A percentile compares a stretch with the other conserved stretches of the same genome.
phyloP scores from a whole-genome alignment of 495 filamentous ascomycete species.

The Terfezia boudieri region DNA sequence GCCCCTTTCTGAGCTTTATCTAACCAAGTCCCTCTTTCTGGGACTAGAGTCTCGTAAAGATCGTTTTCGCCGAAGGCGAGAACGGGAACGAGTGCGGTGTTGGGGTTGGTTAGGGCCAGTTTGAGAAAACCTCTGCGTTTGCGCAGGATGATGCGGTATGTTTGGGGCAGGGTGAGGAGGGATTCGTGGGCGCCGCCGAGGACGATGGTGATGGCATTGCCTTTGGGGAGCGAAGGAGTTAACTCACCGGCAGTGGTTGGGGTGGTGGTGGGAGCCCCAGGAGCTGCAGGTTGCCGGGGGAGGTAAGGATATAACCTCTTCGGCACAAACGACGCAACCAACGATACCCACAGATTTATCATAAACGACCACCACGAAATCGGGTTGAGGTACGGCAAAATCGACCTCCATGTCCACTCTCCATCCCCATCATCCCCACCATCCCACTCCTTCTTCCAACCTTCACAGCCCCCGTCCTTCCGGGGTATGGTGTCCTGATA shows the following conservation, averaged over 20 bases:
- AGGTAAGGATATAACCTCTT: background rate
- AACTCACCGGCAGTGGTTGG: background rate
- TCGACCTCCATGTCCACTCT: too few relatives aligned
- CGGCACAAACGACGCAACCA: background rate
- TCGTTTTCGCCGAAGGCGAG: conserved; percentile 90
- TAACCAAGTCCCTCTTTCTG: conserved; percentile 45
- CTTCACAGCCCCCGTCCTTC: too few relatives aligned
- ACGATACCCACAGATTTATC: too few relatives aligned
- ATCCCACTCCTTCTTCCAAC: too few relatives aligned
- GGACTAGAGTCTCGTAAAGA: conserved; percentile 67
- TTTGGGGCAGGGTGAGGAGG: conserved; percentile 51
- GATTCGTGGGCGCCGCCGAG: conserved; percentile 82
- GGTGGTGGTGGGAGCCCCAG: background rate
- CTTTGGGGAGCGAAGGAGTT: conserved; percentile 29
- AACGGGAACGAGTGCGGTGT: conserved; percentile 73
- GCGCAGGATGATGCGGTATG: conserved; percentile 32
- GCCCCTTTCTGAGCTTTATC: conserved; percentile 56
- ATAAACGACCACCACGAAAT: too few relatives aligned
- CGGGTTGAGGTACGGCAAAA: too few relatives aligned
- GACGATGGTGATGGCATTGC: conserved; percentile 87
- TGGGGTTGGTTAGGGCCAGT: conserved; percentile 36
- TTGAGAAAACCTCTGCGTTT: conserved; percentile 55
- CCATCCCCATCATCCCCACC: too few relatives aligned
- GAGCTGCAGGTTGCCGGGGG: background rate
- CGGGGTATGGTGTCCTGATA: background rate